Conservation (phyloP, 441 rosid genomes). For the Gossypium schwendimanii region DNA sequence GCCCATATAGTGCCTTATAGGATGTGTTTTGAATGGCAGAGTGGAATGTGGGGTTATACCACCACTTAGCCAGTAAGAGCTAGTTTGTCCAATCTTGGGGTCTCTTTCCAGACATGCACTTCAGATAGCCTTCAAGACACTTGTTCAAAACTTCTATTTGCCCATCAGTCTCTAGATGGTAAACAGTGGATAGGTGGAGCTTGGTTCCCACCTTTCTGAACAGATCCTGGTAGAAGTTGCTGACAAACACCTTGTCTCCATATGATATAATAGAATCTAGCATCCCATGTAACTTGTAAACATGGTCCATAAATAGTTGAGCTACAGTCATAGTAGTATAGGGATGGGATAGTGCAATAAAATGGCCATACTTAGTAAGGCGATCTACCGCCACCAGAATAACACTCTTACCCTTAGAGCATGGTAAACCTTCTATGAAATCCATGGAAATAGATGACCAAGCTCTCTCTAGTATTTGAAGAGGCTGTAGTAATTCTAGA, state of each 20-base stretch:
- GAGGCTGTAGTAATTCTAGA: background rate
- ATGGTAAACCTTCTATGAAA: background rate
- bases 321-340: too few relatives aligned
- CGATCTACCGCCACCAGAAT: background rate
- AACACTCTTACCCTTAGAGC: background rate
- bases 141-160: background rate
- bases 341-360: too few relatives aligned
- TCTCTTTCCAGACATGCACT: too few relatives aligned
- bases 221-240: too few relatives aligned
- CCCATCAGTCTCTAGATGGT: background rate
- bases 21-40: background rate
- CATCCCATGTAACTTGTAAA: too few relatives aligned
- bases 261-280: too few relatives aligned
- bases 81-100: too few relatives aligned
- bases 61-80: too few relatives aligned
- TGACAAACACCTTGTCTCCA: too few relatives aligned
- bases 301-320: too few relatives aligned
- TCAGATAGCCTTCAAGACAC: background rate
- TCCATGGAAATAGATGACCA: background rate
- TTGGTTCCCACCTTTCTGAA: too few relatives aligned
- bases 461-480: background rate
- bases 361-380: background rate
- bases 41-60: background rate
- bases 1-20: background rate
- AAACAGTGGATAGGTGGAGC: background rate